These are phyloP conservation scores for Lepiota brunneoincarnata DNA, from an alignment of 768 basidiomycete genomes.

Conservation along the genomic window DNA sequence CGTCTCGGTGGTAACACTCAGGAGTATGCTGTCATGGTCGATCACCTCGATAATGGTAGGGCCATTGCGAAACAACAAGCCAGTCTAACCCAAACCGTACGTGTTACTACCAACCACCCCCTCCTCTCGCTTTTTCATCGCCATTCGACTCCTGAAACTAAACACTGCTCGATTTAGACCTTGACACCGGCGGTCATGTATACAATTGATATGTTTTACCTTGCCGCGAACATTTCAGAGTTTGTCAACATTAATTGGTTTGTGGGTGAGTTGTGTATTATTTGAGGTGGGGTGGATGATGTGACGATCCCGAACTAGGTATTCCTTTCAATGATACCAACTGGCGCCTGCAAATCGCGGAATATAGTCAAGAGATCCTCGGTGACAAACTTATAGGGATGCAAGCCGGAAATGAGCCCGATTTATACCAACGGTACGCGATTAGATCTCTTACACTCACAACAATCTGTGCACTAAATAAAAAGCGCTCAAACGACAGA, in stretches of 20 bases:
- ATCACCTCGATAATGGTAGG: constrained; percentile 41
- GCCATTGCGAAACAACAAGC: constrained; percentile 25
- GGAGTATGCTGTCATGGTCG: constrained; percentile 56
- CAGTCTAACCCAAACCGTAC: constrained; percentile 20
- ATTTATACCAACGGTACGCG: constrained; percentile 52
- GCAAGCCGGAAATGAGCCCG: constrained; percentile 78
- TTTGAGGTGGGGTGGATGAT: background rate
- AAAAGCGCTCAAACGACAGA: background rate
- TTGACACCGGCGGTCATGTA: constrained; percentile 66
- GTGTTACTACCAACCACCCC: too few relatives aligned
- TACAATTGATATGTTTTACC: constrained; percentile 63
- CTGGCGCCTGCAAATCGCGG: constrained; percentile 52
- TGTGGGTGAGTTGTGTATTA: constrained; percentile 33
- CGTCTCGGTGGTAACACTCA: constrained; percentile 82
- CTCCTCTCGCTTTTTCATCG: background rate
- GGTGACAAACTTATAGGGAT: constrained; percentile 66
- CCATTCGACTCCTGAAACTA: background rate
- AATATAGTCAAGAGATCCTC: constrained; percentile 57
- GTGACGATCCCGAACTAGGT: constrained; percentile 17
- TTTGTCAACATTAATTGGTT: constrained; percentile 68
- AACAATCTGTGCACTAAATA: constrained; percentile 9
- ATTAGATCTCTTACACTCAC: constrained; percentile 2
- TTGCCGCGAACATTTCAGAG: constrained; percentile 56
- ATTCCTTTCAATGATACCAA: constrained; percentile 70
- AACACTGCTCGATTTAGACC: constrained; percentile 31